These are phyloP conservation scores for Colletotrichum eremochloae DNA, from an alignment of 2,329 filamentous ascomycete genomes.

Conservation along the genomic window DNA sequence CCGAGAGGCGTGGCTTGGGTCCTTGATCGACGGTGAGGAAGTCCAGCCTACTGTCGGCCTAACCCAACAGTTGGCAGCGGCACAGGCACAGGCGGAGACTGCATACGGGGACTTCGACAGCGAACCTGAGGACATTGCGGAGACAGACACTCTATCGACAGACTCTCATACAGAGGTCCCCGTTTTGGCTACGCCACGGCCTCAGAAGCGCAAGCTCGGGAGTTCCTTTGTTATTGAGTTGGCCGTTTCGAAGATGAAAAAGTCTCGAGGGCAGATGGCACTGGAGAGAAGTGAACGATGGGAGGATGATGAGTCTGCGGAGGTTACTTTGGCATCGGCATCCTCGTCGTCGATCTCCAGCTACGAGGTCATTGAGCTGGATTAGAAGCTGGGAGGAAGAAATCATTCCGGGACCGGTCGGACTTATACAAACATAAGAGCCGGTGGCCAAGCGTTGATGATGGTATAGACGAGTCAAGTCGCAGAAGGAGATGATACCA, in stretches of 20 bases:
- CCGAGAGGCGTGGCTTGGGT: slow-evolving; percentile 67
- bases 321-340: neutral
- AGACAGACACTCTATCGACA: neutral
- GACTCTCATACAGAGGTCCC: neutral
- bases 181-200: neutral
- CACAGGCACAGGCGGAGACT: neutral
- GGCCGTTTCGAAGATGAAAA: slow-evolving; percentile 15
- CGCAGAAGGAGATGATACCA: neutral
- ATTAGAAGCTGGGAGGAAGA: neutral
- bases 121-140: neutral
- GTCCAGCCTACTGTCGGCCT: neutral
- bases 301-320: neutral
- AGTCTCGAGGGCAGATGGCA: neutral
- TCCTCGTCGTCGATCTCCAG: neutral
- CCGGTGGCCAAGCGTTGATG: neutral
- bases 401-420: neutral
- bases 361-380: slow-evolving; percentile 1
- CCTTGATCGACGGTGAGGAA: slow-evolving; percentile 45
- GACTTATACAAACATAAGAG: too few species aligned
- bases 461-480: neutral
- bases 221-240: slow-evolving; percentile 22
- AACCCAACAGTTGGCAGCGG: neutral
- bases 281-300: neutral
- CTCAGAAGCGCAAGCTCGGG: slow-evolving; percentile 15
- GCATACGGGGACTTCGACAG: neutral